Conservation (phyloP, 805 yeast genomes). For the Nakazawaea ambrosiae region DNA sequence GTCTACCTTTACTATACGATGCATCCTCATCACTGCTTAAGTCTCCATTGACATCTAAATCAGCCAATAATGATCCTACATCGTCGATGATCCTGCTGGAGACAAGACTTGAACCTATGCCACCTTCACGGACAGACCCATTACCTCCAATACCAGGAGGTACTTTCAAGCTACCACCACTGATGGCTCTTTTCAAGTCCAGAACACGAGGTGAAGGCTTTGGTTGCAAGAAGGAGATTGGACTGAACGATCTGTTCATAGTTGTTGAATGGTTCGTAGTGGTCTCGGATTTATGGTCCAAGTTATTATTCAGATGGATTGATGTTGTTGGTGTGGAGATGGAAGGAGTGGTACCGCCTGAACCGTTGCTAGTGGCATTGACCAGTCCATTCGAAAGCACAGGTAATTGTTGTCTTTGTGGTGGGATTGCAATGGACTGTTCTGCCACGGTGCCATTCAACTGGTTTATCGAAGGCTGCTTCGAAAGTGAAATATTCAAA, state of each 20-base stretch:
- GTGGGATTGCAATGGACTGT: too few relatives aligned
- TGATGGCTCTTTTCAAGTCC: conserved; percentile 24
- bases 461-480: conserved; percentile 2
- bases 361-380: not conserved
- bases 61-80: conserved; percentile 11
- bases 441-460: not conserved
- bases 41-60: conserved; percentile 11
- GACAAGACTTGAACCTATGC: conserved; percentile 6
- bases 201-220: conserved; percentile 21
- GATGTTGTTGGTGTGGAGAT: conserved; percentile 3
- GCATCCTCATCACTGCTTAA: conserved; percentile 11
- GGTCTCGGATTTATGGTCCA: too few relatives aligned
- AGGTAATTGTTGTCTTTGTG: too few relatives aligned
- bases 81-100: conserved; percentile 11
- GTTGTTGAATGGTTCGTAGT: not conserved
- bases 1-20: not conserved
- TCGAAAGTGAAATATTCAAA: conserved; percentile 3
- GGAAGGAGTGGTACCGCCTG: conserved; percentile 2
- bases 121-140: conserved; percentile 1
- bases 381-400: too few relatives aligned
- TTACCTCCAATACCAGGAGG: not conserved
- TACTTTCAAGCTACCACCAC: conserved; percentile 2
- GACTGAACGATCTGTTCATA: conserved; percentile 7
- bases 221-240: conserved; percentile 2
- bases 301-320: too few relatives aligned